Conservation (phyloP, 495 filamentous ascomycete species). For the Massariosphaeria phaeospora region DNA sequence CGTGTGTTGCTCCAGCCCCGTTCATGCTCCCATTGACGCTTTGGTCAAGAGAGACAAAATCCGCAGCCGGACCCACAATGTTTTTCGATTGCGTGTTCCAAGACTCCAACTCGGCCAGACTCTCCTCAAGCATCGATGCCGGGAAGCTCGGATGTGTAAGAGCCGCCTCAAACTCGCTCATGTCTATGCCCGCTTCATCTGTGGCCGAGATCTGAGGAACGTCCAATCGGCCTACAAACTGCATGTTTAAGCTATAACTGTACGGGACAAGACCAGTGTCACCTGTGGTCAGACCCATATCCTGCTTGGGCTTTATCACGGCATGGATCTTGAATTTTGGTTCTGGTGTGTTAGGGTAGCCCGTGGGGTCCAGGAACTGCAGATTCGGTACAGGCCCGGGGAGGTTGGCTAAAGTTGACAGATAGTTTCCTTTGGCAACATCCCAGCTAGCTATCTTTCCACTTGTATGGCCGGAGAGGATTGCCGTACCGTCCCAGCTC, state of each 20-base stretch:
- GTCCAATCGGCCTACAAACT: constrained; percentile 45
- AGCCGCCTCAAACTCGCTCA: constrained; percentile 45
- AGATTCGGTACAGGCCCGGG: constrained; percentile 78
- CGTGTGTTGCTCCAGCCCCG: not conserved
- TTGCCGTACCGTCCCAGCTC: constrained; percentile 73
- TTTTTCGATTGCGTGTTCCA: constrained; percentile 22
- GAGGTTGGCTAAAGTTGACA: constrained; percentile 58
- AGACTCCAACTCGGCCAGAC: constrained; percentile 50
- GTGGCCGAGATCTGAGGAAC: constrained; percentile 18
- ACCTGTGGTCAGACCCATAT: constrained; percentile 44
- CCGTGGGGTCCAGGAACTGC: constrained; percentile 57
- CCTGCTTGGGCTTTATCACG: constrained; percentile 66
- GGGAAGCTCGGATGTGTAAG: constrained; percentile 53
- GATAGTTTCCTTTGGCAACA: constrained; percentile 59
- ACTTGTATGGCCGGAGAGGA: constrained; percentile 75
- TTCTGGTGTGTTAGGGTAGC: constrained; percentile 46
- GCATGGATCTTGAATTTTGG: constrained; percentile 50
- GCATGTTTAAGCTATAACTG: constrained; percentile 64
- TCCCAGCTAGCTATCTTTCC: constrained; percentile 81
- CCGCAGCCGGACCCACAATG: constrained; percentile 14
- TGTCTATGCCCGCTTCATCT: not conserved
- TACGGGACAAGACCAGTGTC: constrained; percentile 48
- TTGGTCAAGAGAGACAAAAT: constrained; percentile 37
- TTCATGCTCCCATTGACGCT: not conserved
- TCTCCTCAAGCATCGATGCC: constrained; percentile 50